Evolutionary conservation across 1,139 yeast species (phyloP), one percentile per base, ranked within the genome.

Genomic region (Petasospora rhodanensis): DNA sequence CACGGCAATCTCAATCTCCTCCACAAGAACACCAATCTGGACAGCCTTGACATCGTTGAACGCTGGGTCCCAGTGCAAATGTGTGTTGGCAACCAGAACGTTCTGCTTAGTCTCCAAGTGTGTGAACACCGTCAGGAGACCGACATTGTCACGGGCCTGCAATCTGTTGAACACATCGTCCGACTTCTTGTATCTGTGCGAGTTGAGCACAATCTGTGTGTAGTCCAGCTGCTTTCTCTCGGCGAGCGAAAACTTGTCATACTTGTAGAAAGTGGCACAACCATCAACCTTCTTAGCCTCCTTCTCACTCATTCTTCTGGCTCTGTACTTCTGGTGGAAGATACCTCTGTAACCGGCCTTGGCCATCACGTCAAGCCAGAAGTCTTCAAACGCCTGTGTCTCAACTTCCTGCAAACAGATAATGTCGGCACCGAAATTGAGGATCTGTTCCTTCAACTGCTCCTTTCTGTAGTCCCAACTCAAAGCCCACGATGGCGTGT

Each of bases 51-150:
- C 99, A 63, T 93, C 99, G 56, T 86, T 85, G 56, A 79, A 85
- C 30, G 86, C 87, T 8, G 98, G 98, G 63, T 91, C 97, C 97
- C 98, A 93, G 59, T 89, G 96, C 58, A 91, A 75, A 68, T 93
- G 99, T 1, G 98, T 89, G 51, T 89, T 91, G 4, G 83, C 87
- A 28, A 86, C 69, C 45, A 85, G 69, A 31, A 91, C 62, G 43
- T 73, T 71, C 55, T 81, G 85, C 9, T 89, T 89, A 9, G 89
- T 73, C 34, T 70, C 71, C 25, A 66, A 61, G 54, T 84, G 93
- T 52, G 84, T 89, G 47, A 93, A 72, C 40, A 79, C 76, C n/a
- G 83, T 66, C 34, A 86, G 74, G 39, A 85, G 67, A 8, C 96
- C 97, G 49, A 91, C 77, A 52, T 93, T 87, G 60, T 93, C 98